Base-by-base conservation (phyloP, 2,329 filamentous ascomycete genomes). In the Cordyceps cicadae region DNA sequence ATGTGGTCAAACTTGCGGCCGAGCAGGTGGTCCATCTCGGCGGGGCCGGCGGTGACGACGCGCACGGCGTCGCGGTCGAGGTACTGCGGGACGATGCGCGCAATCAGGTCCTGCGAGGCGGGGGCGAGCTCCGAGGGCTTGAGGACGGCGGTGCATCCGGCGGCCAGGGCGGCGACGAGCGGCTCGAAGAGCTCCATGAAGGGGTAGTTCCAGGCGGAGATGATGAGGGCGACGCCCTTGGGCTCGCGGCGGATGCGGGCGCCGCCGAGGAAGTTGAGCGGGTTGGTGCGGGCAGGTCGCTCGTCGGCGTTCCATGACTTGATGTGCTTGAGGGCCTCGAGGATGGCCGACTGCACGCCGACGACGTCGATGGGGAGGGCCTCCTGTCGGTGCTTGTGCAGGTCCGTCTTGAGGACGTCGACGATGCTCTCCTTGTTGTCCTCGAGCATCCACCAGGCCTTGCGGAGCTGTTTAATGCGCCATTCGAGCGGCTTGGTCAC, bases 161-260 rank as follows among this genome's bases (percentile, higher is more conserved):
- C 76, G 2, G 76, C 70, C 19, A 79, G 75, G 17, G 76, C 77
- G 17, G 72, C 74, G 26, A 78, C 62, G 41, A 77, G 64, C 21
- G 76, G 76, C 58, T 73, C 69, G 0, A 79, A 54, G 0, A 71
- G 61, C 3, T 76, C 66, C 3, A 71, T 63, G 54, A 79, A 66
- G 0, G 77, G 77, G 19, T 74, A 79, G 62, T 80, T 80, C 77
- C 77, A 80, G 2, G 77, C 70, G 0, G 74, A 73, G 24, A 80
- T 75, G 48, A 80, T 72, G 11, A 80, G 70, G 0, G 71, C 69
- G 1, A 79, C 72, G 6, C 77, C 78, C 3, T 74, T 67, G 1
- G 77, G 77, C 63, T 79, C 76, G 53, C 75, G 74, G 12, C 75
- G 71, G 15, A 79, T 62, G 8, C 70, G 66, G 0, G 73, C 67